These are phyloP conservation scores for Colletotrichum plurivorum DNA, from an alignment of 2,329 filamentous ascomycete species.

Conservation along the genomic window DNA sequence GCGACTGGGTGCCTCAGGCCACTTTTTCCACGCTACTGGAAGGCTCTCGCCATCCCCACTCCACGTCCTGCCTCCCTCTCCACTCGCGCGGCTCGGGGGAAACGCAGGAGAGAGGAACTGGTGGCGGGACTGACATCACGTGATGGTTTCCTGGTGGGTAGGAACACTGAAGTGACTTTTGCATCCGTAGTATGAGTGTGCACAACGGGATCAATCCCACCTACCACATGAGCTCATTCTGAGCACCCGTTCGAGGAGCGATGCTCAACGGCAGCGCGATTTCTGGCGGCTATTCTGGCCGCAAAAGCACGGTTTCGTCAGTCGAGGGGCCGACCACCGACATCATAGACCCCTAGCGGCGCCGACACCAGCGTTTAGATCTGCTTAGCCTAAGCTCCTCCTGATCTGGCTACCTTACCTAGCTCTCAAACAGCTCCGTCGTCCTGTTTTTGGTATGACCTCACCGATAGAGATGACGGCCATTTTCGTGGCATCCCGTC, in stretches of 20 bases:
- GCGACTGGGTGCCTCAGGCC: conserved; percentile 34
- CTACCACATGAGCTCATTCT: no score
- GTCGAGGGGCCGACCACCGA: conserved; percentile 18
- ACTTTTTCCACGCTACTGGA: background rate
- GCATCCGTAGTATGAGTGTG: no score
- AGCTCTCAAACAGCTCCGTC: conserved; percentile 3
- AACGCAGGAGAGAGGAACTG: conserved; percentile 3
- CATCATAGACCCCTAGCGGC: conserved; percentile 31
- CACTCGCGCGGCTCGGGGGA: conserved; percentile 25
- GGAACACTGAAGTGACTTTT: no score
- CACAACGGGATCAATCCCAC: no score
- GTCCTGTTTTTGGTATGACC: conserved; percentile 21
- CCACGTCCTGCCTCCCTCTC: background rate
- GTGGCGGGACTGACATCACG: conserved; percentile 48
- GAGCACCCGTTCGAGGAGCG: no score
- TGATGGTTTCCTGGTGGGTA: conserved; percentile 6
- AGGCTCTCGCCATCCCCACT: background rate
- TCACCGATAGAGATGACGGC: conserved; percentile 15
- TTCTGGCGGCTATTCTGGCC: background rate
- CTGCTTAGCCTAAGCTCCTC: conserved; percentile 25
- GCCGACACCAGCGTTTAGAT: conserved; percentile 18
- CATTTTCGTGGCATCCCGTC: background rate
- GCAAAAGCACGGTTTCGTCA: conserved; percentile 16
- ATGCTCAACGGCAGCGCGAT: background rate
- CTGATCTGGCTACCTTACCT: conserved; percentile 19